Percentiles rank a stretch among this genome's conserved stretches.
These are phyloP conservation scores for Melanomma pulvis-pyrius DNA, from an alignment of 495 filamentous ascomycete species.

Conservation along the genomic window DNA sequence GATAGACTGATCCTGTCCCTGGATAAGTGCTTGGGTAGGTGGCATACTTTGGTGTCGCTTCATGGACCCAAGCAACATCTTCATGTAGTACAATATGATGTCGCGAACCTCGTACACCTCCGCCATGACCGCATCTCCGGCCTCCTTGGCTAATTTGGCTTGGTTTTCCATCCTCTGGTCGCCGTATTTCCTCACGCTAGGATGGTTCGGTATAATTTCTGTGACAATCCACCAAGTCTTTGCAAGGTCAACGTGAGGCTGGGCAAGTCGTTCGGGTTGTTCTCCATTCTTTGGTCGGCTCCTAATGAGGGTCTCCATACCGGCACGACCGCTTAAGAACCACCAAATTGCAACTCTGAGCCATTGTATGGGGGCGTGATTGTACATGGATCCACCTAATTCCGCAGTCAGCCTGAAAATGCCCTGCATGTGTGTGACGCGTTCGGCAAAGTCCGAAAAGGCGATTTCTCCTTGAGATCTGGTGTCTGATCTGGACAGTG, in stretches of 20 bases:
- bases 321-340: slow-evolving; percentile 77
- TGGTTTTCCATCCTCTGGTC: slow-evolving; percentile 52
- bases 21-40: slow-evolving; percentile 59
- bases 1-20: slow-evolving; percentile 70
- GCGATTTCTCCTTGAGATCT: slow-evolving; percentile 61
- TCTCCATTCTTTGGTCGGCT: slow-evolving; percentile 53
- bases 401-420: slow-evolving; percentile 74
- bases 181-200: slow-evolving; percentile 49
- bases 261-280: slow-evolving; percentile 38
- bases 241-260: slow-evolving; percentile 68
- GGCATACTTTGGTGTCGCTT: slow-evolving; percentile 76
- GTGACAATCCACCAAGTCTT: slow-evolving; percentile 82
- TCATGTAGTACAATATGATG: slow-evolving; percentile 62
- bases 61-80: slow-evolving; percentile 77
- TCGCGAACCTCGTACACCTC: slow-evolving; percentile 59
- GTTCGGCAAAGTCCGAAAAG: slow-evolving; percentile 65
- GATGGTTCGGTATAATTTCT: slow-evolving; percentile 54
- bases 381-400: slow-evolving; percentile 61
- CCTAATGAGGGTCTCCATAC: slow-evolving; percentile 70
- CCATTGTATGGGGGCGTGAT: slow-evolving; percentile 65
- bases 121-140: slow-evolving; percentile 53
- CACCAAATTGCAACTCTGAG: slow-evolving; percentile 78
- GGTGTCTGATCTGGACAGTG: slow-evolving; percentile 32
- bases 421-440: slow-evolving; percentile 66
- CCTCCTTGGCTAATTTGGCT: slow-evolving; percentile 50